Evolutionary conservation across 192 early-diverging fungal genomes (phyloP).

Genomic region (Linnemannia schmuckeri): DNA sequence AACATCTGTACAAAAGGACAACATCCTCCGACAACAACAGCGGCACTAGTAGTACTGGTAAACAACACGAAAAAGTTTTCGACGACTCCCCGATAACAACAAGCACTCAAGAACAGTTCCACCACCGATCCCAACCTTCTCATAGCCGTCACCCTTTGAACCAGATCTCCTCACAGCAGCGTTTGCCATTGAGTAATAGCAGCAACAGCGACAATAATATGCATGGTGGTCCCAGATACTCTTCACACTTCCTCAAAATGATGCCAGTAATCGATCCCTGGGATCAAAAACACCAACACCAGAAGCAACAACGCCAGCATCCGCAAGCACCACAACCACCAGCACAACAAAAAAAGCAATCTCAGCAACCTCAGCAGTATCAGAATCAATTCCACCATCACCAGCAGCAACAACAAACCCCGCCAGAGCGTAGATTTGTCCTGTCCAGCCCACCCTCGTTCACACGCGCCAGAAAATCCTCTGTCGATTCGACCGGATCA

Average conservation of each 20-base stretch:
- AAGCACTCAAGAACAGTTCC: neutral
- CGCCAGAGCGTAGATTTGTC: neutral
- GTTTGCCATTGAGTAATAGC: neutral
- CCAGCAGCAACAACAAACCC: neutral
- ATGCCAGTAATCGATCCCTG: neutral
- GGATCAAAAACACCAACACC: constrained; percentile 18
- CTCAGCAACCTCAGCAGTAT: neutral
- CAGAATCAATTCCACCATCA: neutral
- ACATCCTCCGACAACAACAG: neutral
- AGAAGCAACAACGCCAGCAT: neutral
- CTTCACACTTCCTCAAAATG: neutral
- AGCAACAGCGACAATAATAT: neutral
- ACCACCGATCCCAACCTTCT: constrained; percentile 15
- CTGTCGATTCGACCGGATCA: neutral
- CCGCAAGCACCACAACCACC: neutral
- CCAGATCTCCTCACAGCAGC: constrained; percentile 3
- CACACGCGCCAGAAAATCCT: constrained; percentile 14
- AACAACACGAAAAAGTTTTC: neutral
- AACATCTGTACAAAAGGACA: constrained; percentile 11
- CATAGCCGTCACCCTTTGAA: constrained; percentile 29
- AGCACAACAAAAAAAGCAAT: neutral
- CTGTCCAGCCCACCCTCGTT: constrained; percentile 21
- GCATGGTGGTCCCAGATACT: neutral
- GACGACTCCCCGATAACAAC: neutral
- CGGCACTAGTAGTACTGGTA: neutral